These are phyloP conservation scores for Phytophthora melonis DNA, from an alignment of 352 stramenopile species.

Conservation along the genomic window DNA sequence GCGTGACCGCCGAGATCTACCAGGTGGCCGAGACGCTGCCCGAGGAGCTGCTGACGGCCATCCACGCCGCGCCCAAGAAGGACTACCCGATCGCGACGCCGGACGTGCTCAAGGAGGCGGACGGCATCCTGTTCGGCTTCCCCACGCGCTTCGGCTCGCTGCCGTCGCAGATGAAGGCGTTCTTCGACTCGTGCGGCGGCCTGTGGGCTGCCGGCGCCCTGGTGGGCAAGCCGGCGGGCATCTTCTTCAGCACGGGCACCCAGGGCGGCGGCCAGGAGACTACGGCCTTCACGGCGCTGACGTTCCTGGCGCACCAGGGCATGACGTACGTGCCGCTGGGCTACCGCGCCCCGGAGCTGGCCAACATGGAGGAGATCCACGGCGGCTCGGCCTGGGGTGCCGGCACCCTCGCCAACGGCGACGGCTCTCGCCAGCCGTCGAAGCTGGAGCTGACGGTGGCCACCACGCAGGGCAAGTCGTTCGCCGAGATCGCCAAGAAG, in stretches of 20 bases:
- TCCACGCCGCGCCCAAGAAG: constrained; percentile 29
- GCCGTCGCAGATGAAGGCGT: constrained; percentile 28
- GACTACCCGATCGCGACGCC: constrained; percentile 27
- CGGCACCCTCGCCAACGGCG: constrained; percentile 9
- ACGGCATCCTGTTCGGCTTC: constrained; percentile 31
- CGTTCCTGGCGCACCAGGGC: constrained; percentile 27
- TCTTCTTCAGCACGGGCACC: constrained; percentile 27
- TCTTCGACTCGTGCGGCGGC: constrained; percentile 30
- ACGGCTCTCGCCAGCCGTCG: constrained; percentile 25
- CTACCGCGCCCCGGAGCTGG: constrained; percentile 20
- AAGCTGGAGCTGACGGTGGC: constrained; percentile 27
- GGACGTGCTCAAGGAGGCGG: constrained; percentile 22
- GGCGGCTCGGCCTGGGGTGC: constrained; percentile 19
- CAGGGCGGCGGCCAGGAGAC: constrained; percentile 27
- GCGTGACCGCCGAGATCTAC: constrained; percentile 27
- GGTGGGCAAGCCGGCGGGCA: constrained; percentile 20
- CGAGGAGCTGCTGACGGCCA: constrained; percentile 22
- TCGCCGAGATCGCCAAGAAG: constrained; percentile 69
- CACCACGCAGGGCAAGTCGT: constrained; percentile 28
- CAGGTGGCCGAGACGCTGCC: constrained; percentile 24
- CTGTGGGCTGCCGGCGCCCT: constrained; percentile 16
- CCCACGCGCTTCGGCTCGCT: constrained; percentile 28
- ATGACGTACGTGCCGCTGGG: constrained; percentile 24
- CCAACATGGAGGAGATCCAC: constrained; percentile 29
- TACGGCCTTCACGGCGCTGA: constrained; percentile 23